phyloP scores from a whole-genome alignment of 73 alveolate species.

The Halteria grandinella region DNA sequence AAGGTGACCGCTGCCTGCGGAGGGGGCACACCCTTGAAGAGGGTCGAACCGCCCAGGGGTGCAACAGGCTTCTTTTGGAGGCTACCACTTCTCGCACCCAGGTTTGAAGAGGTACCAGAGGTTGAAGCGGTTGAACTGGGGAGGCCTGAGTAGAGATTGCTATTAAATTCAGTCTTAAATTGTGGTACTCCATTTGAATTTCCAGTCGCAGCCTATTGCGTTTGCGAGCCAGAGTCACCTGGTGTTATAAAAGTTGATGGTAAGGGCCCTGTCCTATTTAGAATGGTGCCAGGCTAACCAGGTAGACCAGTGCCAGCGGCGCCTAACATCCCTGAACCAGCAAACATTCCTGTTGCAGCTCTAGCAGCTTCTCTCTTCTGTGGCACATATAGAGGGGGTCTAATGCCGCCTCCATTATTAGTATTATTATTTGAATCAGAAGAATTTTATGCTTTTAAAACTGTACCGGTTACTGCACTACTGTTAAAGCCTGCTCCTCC shows the following conservation, averaged over 20 bases:
- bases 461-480: not conserved
- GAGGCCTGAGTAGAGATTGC: constrained; percentile 28
- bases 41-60: too few relatives aligned
- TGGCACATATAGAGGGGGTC: constrained; percentile 37
- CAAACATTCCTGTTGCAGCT: not conserved
- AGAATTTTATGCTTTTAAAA: constrained; percentile 5
- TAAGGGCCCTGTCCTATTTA: too few relatives aligned
- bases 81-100: too few relatives aligned
- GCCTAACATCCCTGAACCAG: too few relatives aligned
- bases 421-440: not conserved
- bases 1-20: too few relatives aligned
- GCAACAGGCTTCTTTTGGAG: too few relatives aligned
- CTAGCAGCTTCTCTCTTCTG: constrained; percentile 9
- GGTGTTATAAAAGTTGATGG: not conserved
- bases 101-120: too few relatives aligned
- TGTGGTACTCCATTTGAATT: not conserved
- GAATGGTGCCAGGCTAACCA: too few relatives aligned
- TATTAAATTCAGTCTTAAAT: constrained; percentile 32
- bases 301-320: too few relatives aligned
- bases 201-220: not conserved
- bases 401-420: constrained; percentile 18
- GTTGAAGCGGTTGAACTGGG: not conserved
- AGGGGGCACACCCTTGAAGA: too few relatives aligned
- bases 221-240: too few relatives aligned
- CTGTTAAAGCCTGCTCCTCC: constrained; percentile 42